Percentiles rank a stretch among this genome's conserved stretches.
These are phyloP conservation scores for Cicer cuneatum DNA, from an alignment of 306 rosid species.

Conservation along the genomic window DNA sequence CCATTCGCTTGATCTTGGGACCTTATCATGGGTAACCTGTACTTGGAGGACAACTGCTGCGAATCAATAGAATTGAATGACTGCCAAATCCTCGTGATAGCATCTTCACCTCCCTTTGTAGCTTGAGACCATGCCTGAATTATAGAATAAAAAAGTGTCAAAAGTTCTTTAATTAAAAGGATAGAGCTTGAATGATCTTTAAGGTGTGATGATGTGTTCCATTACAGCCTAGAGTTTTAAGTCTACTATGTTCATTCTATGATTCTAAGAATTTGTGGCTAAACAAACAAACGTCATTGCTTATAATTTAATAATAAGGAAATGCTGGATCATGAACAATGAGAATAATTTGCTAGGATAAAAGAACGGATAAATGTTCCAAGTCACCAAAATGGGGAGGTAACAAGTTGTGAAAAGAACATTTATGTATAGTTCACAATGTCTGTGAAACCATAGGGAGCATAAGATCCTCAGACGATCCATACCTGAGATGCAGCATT, in stretches of 20 bases:
- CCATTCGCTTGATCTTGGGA: constrained; percentile 69
- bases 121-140: constrained; percentile 70
- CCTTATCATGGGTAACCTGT: constrained; percentile 51
- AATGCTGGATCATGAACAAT: constrained; percentile 10
- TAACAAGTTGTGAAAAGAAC: constrained; percentile 16
- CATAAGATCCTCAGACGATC: constrained; percentile 28
- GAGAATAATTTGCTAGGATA: background rate
- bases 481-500: constrained; percentile 88
- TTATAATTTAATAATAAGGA: constrained; percentile 18
- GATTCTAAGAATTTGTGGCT: background rate
- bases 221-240: constrained; percentile 40
- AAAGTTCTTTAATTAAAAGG: constrained; percentile 1
- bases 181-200: constrained; percentile 23
- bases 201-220: constrained; percentile 23
- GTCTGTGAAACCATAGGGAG: constrained; percentile 23
- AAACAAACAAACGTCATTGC: constrained; percentile 31
- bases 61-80: constrained; percentile 70
- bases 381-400: background rate
- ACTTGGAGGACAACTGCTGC: constrained; percentile 54
- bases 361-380: background rate
- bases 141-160: constrained; percentile 33
- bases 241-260: background rate
- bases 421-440: constrained; percentile 33
- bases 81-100: constrained; percentile 65
- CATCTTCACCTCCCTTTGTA: constrained; percentile 83